These are phyloP conservation scores for Pterocarpus macrocarpus DNA, from an alignment of 306 rosid species.

Conservation along the genomic window DNA sequence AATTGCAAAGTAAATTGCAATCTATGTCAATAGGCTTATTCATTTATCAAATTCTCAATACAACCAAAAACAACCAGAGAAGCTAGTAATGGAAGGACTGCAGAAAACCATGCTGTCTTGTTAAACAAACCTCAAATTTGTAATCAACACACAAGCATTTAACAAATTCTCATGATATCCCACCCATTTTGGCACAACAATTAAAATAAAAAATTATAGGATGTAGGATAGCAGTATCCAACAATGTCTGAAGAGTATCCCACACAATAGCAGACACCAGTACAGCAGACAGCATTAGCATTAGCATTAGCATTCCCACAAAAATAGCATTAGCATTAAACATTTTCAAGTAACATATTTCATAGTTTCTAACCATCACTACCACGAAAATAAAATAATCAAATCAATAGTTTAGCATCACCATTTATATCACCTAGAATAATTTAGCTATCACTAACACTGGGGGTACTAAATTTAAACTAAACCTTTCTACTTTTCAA, in stretches of 20 bases:
- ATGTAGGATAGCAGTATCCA: background rate
- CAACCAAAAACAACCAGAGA: constrained; percentile 1
- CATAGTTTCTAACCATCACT: background rate
- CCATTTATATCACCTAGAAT: background rate
- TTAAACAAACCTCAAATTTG: background rate
- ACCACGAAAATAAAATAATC: no score
- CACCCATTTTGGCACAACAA: background rate
- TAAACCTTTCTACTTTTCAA: background rate
- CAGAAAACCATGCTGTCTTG: background rate
- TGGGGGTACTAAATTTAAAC: background rate
- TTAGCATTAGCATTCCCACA: no score
- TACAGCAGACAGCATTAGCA: background rate
- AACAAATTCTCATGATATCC: background rate
- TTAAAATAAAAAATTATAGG: background rate
- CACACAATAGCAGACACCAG: background rate
- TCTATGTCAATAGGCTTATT: background rate
- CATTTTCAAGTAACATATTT: background rate
- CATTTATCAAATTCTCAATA: constrained; percentile 5
- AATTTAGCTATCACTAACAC: background rate
- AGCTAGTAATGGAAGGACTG: background rate
- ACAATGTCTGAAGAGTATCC: background rate
- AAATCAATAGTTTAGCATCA: background rate
- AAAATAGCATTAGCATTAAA: no score
- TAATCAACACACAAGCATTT: background rate
- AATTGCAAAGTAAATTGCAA: background rate